Base-by-base conservation (phyloP, 2,329 filamentous ascomycete genomes). In the Rutstroemia sp. region DNA sequence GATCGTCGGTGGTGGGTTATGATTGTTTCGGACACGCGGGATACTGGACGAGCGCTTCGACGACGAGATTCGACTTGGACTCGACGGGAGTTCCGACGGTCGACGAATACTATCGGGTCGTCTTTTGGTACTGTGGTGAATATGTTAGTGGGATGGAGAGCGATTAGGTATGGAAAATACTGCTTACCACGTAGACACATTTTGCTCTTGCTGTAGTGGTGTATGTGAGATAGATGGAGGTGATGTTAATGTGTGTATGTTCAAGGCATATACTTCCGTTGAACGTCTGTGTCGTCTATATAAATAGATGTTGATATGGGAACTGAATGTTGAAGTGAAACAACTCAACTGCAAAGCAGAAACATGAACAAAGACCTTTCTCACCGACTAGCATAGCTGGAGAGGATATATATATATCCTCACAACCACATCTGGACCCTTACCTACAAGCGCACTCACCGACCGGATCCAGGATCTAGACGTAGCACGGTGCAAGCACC, bases 71-170 rank as follows among this genome's bases (percentile, higher is more conserved):
- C 6, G 14, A 55, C 34, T 23, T 49, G 34, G 17, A 39, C 48
- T 23, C 6, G 52, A n/a, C 52, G 52, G 25, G 52, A 45, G 3
- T 37, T 25, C 4, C 46, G 52, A 2, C 46, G 52, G 17, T 55
- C 52, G 9, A 55, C 52, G 38, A 55, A 55, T 21, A 55, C 52
- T 49, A 55, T 50, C 5, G 48, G 45, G 39, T 55, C 52, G 37
- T 49, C 45, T 55, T 55, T 55, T 5, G 52, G 52, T 12, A 55
- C 52, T 55, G 10, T 23, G 17, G 9, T 21, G n/a, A 17, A 7
- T 21, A 39, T 48, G 51, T 54, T 39, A 54, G 44, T 10, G 27
- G 10, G 30, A 5, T 41, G 38, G 14, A 41, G 38, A 41, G 38
- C 14, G 17, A 17, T 14, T n/a, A 8, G 7, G 14, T 17, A 16